Base-by-base conservation (phyloP, 306 rosid genomes). In the Geum urbanum region DNA sequence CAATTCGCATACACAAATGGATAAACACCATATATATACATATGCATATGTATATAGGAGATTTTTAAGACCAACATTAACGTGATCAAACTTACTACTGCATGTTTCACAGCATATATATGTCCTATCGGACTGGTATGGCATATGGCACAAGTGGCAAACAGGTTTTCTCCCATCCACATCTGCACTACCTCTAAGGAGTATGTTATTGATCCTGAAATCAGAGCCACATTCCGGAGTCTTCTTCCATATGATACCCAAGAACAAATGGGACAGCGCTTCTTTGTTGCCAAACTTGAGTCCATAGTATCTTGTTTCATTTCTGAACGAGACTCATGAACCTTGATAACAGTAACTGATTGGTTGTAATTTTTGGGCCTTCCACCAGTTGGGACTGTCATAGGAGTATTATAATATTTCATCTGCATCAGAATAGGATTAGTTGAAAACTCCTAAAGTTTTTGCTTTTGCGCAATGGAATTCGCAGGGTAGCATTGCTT, bases 221-320 rank as follows among this genome's bases (percentile, higher is more conserved):
- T 81, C 75, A 45, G 67, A 41, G 63, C 79, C 89, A 8, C 78
- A 54, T 54, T 86, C 89, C 16, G 70, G 85, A 50, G 12, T 92
- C 88, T 83, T 91, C 72, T 78, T 89, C 99, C 97, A 91, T 74
- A 89, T 87, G 73, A 95, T 48, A 51, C 99, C 99, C 97, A 91
- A 58, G 90, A 86, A 78, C 82, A 72, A 51, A 44, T 67, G 82
- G 72, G 84, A 40, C 74, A 86, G 12, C 73, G 85, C 63, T 54
- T 83, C 81, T 78, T 88, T 20, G 77, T 46, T 58, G 87, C 79
- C 8, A 49, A 53, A 74, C 62, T 60, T 32, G 88, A 81, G 27
- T 69, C 87, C 74, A 85, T 78, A 70, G 82, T 44, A 53, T 51
- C 81, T 77, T 71, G 88, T 72, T 85, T 86, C 22, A 14, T 45